phyloP scores from a whole-genome alignment of 169 alveolate species.

The Plasmodium vivax region DNA sequence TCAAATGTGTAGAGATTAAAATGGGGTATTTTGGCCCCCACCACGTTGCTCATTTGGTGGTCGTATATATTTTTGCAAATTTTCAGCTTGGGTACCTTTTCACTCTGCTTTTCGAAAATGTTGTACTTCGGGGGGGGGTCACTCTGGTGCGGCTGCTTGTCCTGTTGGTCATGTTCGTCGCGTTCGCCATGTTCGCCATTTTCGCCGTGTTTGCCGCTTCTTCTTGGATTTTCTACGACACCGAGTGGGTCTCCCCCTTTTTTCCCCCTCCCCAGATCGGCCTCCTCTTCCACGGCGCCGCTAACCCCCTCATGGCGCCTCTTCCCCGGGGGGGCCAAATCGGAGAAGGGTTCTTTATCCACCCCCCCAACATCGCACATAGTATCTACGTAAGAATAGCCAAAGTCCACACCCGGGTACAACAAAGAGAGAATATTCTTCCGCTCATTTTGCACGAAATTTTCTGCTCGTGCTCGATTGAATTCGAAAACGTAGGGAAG shows the following conservation, averaged over 20 bases:
- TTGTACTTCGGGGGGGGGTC: neutral
- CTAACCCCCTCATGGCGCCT: neutral
- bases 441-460: neutral
- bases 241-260: neutral
- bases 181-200: neutral
- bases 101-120: slow-evolving; percentile 33
- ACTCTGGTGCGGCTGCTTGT: neutral
- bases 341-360: neutral
- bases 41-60: slow-evolving; percentile 17
- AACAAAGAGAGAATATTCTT: slow-evolving; percentile 21
- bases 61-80: slow-evolving; percentile 65
- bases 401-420: slow-evolving; percentile 66
- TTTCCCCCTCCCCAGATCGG: neutral
- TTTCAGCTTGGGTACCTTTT: slow-evolving; percentile 41
- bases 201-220: neutral
- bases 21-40: slow-evolving; percentile 72
- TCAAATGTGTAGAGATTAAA: slow-evolving; percentile 58
- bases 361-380: neutral
- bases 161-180: neutral
- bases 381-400: slow-evolving; percentile 62
- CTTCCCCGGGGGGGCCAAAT: neutral
- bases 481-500: slow-evolving; percentile 49
- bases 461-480: slow-evolving; percentile 9
- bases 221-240: neutral
- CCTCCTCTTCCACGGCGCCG: neutral